Evolutionary conservation across 495 filamentous ascomycete genomes (phyloP).

Genomic region (Trichocladium antarcticum): DNA sequence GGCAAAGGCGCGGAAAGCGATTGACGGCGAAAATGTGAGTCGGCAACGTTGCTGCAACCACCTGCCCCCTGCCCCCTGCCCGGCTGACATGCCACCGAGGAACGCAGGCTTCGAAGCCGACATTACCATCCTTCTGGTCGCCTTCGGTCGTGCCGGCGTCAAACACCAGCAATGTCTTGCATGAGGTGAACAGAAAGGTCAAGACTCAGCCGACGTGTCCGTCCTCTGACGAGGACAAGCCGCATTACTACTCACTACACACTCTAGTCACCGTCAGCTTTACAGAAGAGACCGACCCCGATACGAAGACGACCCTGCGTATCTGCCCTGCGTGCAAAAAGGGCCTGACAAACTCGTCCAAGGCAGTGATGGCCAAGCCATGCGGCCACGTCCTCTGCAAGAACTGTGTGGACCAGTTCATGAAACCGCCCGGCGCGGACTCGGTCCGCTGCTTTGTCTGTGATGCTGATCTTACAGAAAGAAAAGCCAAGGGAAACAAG

Average conservation of each 20-base stretch:
- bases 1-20: slow-evolving; percentile 52
- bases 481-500: slow-evolving; percentile 44
- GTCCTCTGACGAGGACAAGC: slow-evolving; percentile 53
- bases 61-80: background rate
- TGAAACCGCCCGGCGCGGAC: slow-evolving; percentile 50
- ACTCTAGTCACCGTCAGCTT: slow-evolving; percentile 71
- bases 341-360: slow-evolving; percentile 66
- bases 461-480: slow-evolving; percentile 58
- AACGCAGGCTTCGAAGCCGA: slow-evolving; percentile 49
- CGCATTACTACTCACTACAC: slow-evolving; percentile 75
- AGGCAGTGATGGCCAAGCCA: slow-evolving; percentile 78
- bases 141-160: slow-evolving; percentile 67
- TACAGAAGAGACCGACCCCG: slow-evolving; percentile 54
- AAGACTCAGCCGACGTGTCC: slow-evolving; percentile 75
- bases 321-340: slow-evolving; percentile 88
- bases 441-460: slow-evolving; percentile 77
- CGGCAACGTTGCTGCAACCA: background rate
- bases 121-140: slow-evolving; percentile 90
- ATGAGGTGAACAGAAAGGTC: slow-evolving; percentile 48
- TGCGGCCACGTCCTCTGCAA: slow-evolving; percentile 92
- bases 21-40: slow-evolving; percentile 64
- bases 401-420: slow-evolving; percentile 79
- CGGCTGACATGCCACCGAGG: slow-evolving; percentile 11
- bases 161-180: slow-evolving; percentile 37
- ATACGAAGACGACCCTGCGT: slow-evolving; percentile 41